These are phyloP conservation scores for Aspergillus sp. DNA, from an alignment of 2,329 filamentous ascomycete genomes.

Conservation along the genomic window DNA sequence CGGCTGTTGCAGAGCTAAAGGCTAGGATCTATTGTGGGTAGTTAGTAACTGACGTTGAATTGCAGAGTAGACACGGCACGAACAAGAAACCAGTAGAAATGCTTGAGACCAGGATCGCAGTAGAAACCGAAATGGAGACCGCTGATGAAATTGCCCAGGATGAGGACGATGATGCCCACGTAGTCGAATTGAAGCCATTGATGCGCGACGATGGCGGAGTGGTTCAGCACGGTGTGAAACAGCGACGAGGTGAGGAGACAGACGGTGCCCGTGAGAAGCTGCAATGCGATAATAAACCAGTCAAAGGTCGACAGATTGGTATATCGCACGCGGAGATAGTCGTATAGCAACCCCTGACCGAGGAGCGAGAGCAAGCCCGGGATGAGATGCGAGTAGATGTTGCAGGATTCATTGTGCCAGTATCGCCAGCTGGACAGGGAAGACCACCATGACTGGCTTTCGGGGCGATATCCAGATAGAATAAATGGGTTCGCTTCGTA, in stretches of 20 bases:
- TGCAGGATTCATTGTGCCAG: constrained; percentile 42
- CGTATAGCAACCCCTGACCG: constrained; percentile 2
- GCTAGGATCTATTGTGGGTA: constrained; percentile 19
- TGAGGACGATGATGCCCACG: constrained; percentile 28
- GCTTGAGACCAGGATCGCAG: constrained; percentile 22
- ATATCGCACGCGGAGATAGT: constrained; percentile 5
- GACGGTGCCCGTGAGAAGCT: constrained; percentile 19
- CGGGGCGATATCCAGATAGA: constrained; percentile 40
- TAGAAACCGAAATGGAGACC: constrained; percentile 34
- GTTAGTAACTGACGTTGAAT: background rate
- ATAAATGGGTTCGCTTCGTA: constrained; percentile 41
- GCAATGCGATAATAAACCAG: constrained; percentile 11
- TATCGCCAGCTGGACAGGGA: constrained; percentile 40
- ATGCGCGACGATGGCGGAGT: constrained; percentile 20
- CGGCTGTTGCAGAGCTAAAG: constrained; percentile 23
- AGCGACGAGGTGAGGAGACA: constrained; percentile 30
- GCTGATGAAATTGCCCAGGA: constrained; percentile 29
- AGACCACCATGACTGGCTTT: constrained; percentile 28
- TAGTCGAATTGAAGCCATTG: constrained; percentile 27
- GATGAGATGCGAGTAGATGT: constrained; percentile 44
- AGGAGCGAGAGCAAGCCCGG: constrained; percentile 28
- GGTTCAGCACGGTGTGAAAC: constrained; percentile 31
- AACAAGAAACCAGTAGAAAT: constrained; percentile 33
- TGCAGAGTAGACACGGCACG: constrained; percentile 2
- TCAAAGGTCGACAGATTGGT: constrained; percentile 6